phyloP scores from a whole-genome alignment of 2,329 filamentous ascomycete genomes.

The Seiridium unicorne region DNA sequence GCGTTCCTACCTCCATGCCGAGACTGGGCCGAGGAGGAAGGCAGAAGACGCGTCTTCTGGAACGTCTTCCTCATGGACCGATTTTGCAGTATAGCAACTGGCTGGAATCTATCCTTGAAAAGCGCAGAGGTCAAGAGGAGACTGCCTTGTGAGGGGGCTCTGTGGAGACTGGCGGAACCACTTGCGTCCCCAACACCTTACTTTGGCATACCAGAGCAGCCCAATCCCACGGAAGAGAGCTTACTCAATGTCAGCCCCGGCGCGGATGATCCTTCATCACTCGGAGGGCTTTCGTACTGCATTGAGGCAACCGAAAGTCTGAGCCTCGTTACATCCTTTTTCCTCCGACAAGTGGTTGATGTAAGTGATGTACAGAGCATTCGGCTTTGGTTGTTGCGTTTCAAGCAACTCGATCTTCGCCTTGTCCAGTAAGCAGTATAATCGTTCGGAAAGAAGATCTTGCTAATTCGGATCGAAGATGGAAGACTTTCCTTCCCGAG shows the following conservation, averaged over 20 bases:
- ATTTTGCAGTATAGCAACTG: conserved; percentile 38
- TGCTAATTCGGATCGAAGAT: conserved; percentile 15
- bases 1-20: conserved; percentile 24
- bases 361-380: conserved; percentile 34
- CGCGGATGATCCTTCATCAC: conserved; percentile 32
- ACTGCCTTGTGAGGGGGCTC: conserved; percentile 36
- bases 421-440: conserved; percentile 34
- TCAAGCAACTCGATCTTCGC: conserved; percentile 46
- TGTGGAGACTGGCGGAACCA: conserved; percentile 38
- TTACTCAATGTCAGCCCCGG: conserved; percentile 31
- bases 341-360: conserved; percentile 41
- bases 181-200: conserved; percentile 35
- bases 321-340: conserved; percentile 41
- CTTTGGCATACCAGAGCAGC: conserved; percentile 44
- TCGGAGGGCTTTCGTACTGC: conserved; percentile 45
- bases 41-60: conserved; percentile 35
- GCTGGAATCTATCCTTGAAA: conserved; percentile 34
- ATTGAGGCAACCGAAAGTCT: conserved; percentile 46
- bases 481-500: conserved; percentile 40
- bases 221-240: conserved; percentile 35
- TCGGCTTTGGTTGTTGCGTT: conserved; percentile 41
- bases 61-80: conserved; percentile 34
- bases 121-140: conserved; percentile 29
- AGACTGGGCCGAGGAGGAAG: conserved; percentile 32
- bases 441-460: too few species aligned